These are phyloP conservation scores for Neonectria magnoliae DNA, from an alignment of 2,329 filamentous ascomycete genomes.

Conservation along the genomic window DNA sequence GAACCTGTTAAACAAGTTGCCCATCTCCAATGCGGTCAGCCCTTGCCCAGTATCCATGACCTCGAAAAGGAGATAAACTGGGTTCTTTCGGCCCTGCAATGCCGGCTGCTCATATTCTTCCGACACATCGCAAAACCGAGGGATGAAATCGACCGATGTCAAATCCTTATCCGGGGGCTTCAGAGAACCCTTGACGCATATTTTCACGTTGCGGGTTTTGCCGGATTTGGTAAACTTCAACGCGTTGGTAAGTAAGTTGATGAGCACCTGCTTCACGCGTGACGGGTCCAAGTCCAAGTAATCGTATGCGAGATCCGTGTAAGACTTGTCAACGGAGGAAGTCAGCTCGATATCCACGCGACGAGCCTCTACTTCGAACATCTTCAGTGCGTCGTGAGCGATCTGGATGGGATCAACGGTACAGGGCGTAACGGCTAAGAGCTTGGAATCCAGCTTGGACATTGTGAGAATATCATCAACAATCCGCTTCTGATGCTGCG, in stretches of 20 bases:
- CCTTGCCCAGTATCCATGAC: conserved; percentile 83
- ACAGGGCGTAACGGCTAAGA: conserved; percentile 77
- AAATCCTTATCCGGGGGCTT: conserved; percentile 51
- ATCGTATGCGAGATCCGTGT: conserved; percentile 65
- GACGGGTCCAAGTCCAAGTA: conserved; percentile 78
- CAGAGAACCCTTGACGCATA: conserved; percentile 58
- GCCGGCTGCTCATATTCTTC: conserved; percentile 50
- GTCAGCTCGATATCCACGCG: conserved; percentile 74
- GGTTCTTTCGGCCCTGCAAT: conserved; percentile 50
- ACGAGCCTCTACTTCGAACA: conserved; percentile 80
- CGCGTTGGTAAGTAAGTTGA: conserved; percentile 83
- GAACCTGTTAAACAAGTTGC: conserved; percentile 80
- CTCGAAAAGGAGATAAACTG: conserved; percentile 74
- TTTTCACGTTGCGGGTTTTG: conserved; percentile 63
- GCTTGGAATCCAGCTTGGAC: conserved; percentile 79
- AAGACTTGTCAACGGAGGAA: conserved; percentile 71
- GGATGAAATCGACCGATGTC: conserved; percentile 69
- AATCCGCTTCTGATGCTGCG: conserved; percentile 82
- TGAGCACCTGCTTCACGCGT: conserved; percentile 79
- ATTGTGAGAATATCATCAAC: conserved; percentile 80
- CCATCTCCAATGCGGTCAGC: conserved; percentile 75
- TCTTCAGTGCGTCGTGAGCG: conserved; percentile 74
- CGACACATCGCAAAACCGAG: conserved; percentile 60
- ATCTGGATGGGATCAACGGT: conserved; percentile 74
- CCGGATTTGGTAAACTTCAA: conserved; percentile 82